These are phyloP conservation scores for Pyricularia sp. DNA, from an alignment of 2,329 filamentous ascomycete genomes.

Conservation along the genomic window DNA sequence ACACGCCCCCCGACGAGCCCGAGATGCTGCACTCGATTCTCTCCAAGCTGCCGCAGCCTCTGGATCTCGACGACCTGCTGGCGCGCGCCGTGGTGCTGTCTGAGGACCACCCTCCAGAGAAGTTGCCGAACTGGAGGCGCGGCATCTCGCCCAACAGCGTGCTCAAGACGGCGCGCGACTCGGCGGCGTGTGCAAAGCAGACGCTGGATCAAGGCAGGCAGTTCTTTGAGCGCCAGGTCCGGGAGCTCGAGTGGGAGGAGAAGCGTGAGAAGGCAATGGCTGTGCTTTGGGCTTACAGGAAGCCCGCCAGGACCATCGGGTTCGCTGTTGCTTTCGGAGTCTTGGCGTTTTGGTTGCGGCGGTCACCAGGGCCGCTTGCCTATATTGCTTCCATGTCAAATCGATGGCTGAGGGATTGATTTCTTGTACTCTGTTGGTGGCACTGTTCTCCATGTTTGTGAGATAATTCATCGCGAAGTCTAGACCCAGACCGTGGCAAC, in stretches of 20 bases:
- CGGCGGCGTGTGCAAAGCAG: conserved; percentile 37
- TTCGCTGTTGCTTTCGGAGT: conserved; percentile 58
- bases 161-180: conserved; percentile 67
- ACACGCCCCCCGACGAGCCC: conserved; percentile 71
- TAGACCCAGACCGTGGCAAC: background rate
- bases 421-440: background rate
- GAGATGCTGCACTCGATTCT: conserved; percentile 89
- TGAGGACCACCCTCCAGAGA: conserved; percentile 59
- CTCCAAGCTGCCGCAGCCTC: conserved; percentile 72
- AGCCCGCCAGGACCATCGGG: conserved; percentile 51
- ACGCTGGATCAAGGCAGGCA: conserved; percentile 55
- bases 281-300: conserved; percentile 52
- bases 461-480: background rate
- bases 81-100: conserved; percentile 55
- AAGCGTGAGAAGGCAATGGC: conserved; percentile 30
- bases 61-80: conserved; percentile 75
- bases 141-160: conserved; percentile 67
- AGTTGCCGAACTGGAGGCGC: conserved; percentile 57
- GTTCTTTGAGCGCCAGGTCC: conserved; percentile 62
- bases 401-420: conserved; percentile 5
- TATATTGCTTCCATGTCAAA: conserved; percentile 16
- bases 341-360: conserved; percentile 59
- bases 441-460: background rate
- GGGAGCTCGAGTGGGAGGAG: conserved; percentile 62
- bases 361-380: conserved; percentile 24